A percentile compares a stretch with the other conserved stretches of the same genome.
Evolutionary conservation across 2,329 filamentous ascomycete species (phyloP).

Genomic region (Podosphaera aphanis): DNA sequence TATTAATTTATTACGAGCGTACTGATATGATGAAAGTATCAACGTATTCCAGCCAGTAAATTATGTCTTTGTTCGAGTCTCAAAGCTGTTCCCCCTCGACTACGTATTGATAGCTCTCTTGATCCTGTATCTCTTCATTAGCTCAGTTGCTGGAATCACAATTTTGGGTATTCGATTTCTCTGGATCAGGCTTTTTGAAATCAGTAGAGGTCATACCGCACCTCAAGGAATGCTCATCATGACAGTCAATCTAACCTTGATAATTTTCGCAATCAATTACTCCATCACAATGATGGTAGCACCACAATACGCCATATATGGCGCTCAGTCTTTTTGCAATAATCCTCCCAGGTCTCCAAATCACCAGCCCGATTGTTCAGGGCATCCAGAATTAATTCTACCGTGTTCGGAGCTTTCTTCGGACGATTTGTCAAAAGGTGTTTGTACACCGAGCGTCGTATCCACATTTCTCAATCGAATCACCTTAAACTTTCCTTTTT

Average conservation of each 20-base stretch:
- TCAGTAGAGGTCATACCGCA: slow-evolving; percentile 68
- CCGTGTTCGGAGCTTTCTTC: slow-evolving; percentile 59
- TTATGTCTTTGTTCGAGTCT: slow-evolving; percentile 61
- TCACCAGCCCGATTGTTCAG: slow-evolving; percentile 50
- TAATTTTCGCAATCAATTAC: slow-evolving; percentile 81
- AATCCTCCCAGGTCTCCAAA: slow-evolving; percentile 33
- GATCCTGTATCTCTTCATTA: slow-evolving; percentile 68
- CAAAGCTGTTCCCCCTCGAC: slow-evolving; percentile 72
- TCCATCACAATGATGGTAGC: slow-evolving; percentile 81
- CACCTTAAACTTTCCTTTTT: slow-evolving; percentile 84
- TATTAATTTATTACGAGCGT: not conserved
- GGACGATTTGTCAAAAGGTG: slow-evolving; percentile 45
- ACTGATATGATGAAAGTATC: slow-evolving; percentile 26
- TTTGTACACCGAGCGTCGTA: slow-evolving; percentile 79
- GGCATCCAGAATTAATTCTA: slow-evolving; percentile 47
- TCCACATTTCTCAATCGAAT: slow-evolving; percentile 85
- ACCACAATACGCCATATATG: slow-evolving; percentile 84
- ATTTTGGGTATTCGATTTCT: slow-evolving; percentile 83
- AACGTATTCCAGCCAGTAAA: slow-evolving; percentile 93
- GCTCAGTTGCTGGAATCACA: slow-evolving; percentile 68
- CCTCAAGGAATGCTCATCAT: slow-evolving; percentile 81
- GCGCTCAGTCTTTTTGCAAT: slow-evolving; percentile 83
- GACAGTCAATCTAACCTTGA: slow-evolving; percentile 74
- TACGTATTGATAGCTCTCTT: slow-evolving; percentile 74
- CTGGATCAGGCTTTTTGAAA: slow-evolving; percentile 82